Percentiles rank a stretch among this genome's conserved stretches.
These are phyloP conservation scores for Symbiodinium natans DNA, from an alignment of 73 alveolate genomes.

Conservation along the genomic window DNA sequence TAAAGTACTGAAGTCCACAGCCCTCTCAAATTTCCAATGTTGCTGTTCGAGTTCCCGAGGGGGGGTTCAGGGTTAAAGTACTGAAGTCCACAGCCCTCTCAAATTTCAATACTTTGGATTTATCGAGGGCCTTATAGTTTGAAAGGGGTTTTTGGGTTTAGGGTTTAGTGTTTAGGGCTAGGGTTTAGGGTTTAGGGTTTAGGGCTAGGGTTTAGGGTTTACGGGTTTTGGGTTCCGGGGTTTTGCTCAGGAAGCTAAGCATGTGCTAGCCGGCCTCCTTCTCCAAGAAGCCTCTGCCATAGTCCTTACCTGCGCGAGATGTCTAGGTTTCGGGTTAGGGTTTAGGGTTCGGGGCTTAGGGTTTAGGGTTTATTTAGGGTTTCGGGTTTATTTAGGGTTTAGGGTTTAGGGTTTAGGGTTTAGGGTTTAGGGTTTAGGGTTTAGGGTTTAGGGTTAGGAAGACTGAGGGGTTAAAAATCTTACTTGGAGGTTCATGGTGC, in stretches of 20 bases:
- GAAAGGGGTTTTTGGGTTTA: no score
- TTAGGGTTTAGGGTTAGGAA: no score
- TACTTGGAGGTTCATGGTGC: no score
- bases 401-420: background rate
- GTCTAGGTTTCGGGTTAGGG: background rate
- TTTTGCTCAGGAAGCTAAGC: no score
- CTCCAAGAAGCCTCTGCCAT: slow-evolving; percentile 81
- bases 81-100: background rate
- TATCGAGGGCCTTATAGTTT: no score
- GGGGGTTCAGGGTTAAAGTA: background rate
- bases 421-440: background rate
- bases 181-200: no score
- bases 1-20: background rate
- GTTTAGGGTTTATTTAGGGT: background rate
- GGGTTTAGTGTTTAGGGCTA: no score
- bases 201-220: background rate
- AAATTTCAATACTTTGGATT: no score
- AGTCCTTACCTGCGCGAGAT: slow-evolving; percentile 36
- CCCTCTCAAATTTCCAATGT: background rate
- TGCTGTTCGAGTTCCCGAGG: background rate
- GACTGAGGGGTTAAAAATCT: no score
- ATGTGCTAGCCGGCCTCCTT: slow-evolving; percentile 41
- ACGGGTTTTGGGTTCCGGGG: background rate
- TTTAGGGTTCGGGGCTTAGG: background rate
- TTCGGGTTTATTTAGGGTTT: background rate